Evolutionary conservation across 257 asterid species (phyloP), one percentile per base, ranked within the genome.

Genomic region (Euphrasia confusa): DNA sequence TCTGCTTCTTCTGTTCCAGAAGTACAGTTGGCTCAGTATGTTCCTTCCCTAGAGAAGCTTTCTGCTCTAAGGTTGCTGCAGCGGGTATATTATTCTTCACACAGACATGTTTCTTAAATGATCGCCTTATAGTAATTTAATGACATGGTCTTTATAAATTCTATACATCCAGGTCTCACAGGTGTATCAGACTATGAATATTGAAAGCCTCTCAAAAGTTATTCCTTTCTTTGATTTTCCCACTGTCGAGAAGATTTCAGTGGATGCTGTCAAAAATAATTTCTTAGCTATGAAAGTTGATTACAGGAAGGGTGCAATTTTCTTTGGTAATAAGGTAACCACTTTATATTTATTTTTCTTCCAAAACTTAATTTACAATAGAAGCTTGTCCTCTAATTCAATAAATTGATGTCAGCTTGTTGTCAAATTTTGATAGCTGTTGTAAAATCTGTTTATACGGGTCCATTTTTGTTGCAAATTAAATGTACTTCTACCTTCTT

Each of bases 41-140:
- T 78, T 77, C 86, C 90, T 69, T 74, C 90, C 4, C 71, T 92
- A 64, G 98, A 88, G 75, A 88, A 83, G 75, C 90, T 88, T 70
- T 85, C 89, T 53, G 80, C 97, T 54, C 78, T 92, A 77, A 81
- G 98, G 78, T 77, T 84, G 83, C 83, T 92, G 72, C 95, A 83
- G 68, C 86, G 88, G 95, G 97, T 91, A 50, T 49, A 70, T 54
- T 45, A 2, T 45, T 12, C 52, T 45, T 0, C 3, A 7, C 21
- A 13, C 4, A 45, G 52, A 11, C 52, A n/a, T 10, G 17, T 24
- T 21, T 32, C 7, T 49, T 49, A 8, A 49, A 49, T 49, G 8
- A 2, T 49, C 17, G 3, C 15, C 12, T 57, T 10, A 37, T 61
- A 15, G 24, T 47, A 58, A 21, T 66, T 42, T 60, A 3, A 58